A percentile compares a stretch with the other conserved stretches of the same genome.
phyloP scores from a whole-genome alignment of 2,329 filamentous ascomycete species.

The Arthrinium puccinioides region DNA sequence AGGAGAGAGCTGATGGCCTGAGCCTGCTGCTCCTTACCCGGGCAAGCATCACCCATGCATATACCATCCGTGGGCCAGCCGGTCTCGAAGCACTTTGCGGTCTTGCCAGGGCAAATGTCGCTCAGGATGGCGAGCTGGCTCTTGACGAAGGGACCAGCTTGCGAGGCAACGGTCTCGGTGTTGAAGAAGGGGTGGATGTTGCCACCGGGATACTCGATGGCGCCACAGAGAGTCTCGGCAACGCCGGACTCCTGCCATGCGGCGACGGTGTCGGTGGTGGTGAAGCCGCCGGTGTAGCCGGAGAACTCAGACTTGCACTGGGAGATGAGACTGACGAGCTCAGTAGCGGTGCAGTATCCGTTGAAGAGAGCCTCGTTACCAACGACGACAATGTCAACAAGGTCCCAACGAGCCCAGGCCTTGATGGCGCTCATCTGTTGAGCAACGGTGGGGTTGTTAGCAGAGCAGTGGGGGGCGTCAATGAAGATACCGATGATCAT shows the following conservation, averaged over 20 bases:
- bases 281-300: constrained; percentile 68
- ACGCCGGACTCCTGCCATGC: constrained; percentile 62
- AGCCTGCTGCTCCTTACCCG: constrained; percentile 60
- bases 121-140: constrained; percentile 66
- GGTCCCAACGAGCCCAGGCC: constrained; percentile 64
- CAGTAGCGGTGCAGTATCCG: constrained; percentile 53
- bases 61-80: constrained; percentile 74
- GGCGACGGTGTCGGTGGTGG: constrained; percentile 80
- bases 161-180: constrained; percentile 48
- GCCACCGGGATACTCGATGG: constrained; percentile 71
- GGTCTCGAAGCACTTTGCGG: constrained; percentile 78
- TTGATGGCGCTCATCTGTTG: constrained; percentile 69
- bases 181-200: constrained; percentile 98
- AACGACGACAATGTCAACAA: constrained; percentile 74
- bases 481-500: constrained; percentile 88
- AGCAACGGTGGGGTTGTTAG: constrained; percentile 53
- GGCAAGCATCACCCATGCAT: constrained; percentile 65
- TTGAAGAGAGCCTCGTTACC: constrained; percentile 89
- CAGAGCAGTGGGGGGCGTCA: constrained; percentile 53
- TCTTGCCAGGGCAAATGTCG: constrained; percentile 65
- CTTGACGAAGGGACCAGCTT: constrained; percentile 71
- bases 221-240: constrained; percentile 54
- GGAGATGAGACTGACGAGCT: constrained; percentile 65
- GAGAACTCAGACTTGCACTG: constrained; percentile 60
- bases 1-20: constrained; percentile 67